These are phyloP conservation scores for Elaphomyces granulatus DNA, from an alignment of 495 filamentous ascomycete species.

Conservation along the genomic window DNA sequence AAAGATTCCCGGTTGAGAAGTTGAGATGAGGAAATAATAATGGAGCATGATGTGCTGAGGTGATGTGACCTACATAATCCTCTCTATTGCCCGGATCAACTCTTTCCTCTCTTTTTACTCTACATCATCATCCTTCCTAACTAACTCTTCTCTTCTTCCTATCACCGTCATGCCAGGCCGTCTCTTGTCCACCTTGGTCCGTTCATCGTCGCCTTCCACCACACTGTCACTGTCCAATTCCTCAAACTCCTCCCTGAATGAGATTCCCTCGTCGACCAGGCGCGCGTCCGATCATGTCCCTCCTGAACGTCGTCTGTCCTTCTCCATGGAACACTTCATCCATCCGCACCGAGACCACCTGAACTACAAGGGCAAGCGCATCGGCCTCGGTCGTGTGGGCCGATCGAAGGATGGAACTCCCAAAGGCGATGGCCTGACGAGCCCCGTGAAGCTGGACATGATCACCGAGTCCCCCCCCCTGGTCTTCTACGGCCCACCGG, in stretches of 20 bases:
- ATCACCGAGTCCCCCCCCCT: constrained; percentile 82
- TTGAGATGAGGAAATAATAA: no score
- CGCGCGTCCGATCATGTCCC: constrained; percentile 18
- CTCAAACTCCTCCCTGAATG: constrained; percentile 31
- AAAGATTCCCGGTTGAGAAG: no score
- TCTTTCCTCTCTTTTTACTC: no score
- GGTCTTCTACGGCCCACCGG: constrained; percentile 62
- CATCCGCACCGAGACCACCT: constrained; percentile 29
- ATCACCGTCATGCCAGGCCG: constrained; percentile 29
- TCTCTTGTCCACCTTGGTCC: constrained; percentile 32
- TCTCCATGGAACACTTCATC: constrained; percentile 32
- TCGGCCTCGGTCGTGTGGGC: constrained; percentile 21
- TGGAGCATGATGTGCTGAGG: no score
- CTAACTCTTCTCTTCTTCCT: background rate
- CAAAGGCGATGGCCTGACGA: constrained; percentile 14
- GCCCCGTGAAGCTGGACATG: constrained; percentile 51
- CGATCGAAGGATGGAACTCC: constrained; percentile 27
- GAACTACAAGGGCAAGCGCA: constrained; percentile 32
- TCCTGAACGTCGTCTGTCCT: constrained; percentile 31
- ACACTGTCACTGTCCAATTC: constrained; percentile 19
- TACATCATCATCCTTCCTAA: no score
- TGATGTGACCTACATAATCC: no score
- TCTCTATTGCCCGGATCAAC: no score
- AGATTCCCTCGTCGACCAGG: constrained; percentile 14
- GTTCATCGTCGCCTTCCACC: constrained; percentile 23